Conservation (phyloP, 148 eudicot genomes). For the Rhododendron griersonianum region DNA sequence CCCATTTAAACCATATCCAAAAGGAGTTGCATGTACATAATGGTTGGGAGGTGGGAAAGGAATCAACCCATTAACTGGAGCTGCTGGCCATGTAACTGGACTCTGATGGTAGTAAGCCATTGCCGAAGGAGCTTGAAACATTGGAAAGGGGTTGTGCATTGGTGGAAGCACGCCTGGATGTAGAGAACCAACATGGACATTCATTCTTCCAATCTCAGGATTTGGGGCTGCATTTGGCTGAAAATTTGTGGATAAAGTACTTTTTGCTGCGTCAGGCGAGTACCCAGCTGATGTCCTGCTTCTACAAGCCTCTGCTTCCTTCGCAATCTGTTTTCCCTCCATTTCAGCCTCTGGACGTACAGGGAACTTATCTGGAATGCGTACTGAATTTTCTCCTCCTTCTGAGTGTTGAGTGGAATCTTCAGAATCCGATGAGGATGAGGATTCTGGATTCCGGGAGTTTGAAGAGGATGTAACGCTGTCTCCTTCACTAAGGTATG, state of each 20-base stretch:
- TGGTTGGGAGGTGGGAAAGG: conserved; percentile 63
- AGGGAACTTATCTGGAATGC: conserved; percentile 24
- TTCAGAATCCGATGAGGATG: conserved; percentile 81
- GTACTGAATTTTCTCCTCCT: conserved; percentile 41
- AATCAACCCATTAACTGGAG: conserved; percentile 64
- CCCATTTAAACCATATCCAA: conserved; percentile 52
- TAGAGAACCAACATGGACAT: conserved; percentile 25
- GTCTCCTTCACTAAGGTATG: conserved; percentile 89
- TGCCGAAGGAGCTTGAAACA: conserved; percentile 61
- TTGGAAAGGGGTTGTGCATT: conserved; percentile 55
- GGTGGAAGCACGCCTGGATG: conserved; percentile 48
- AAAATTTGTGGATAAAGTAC: conserved; percentile 18
- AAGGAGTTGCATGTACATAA: conserved; percentile 52
- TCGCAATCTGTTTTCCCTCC: conserved; percentile 22
- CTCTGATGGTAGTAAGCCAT: conserved; percentile 73
- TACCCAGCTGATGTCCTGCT: conserved; percentile 15
- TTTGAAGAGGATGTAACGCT: conserved; percentile 57
- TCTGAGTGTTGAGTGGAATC: conserved; percentile 64
- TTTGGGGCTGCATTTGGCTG: conserved; percentile 24
- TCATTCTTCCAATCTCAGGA: conserved; percentile 33
- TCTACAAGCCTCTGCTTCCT: conserved; percentile 23
- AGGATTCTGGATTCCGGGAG: conserved; percentile 60
- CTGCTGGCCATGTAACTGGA: conserved; percentile 67
- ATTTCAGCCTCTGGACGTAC: conserved; percentile 29
- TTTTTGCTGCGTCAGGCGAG: conserved; percentile 17